Percentiles rank a stretch among this genome's conserved stretches.
Evolutionary conservation across 2,329 filamentous ascomycete species (phyloP).

Genomic region (Cladosporium velox): DNA sequence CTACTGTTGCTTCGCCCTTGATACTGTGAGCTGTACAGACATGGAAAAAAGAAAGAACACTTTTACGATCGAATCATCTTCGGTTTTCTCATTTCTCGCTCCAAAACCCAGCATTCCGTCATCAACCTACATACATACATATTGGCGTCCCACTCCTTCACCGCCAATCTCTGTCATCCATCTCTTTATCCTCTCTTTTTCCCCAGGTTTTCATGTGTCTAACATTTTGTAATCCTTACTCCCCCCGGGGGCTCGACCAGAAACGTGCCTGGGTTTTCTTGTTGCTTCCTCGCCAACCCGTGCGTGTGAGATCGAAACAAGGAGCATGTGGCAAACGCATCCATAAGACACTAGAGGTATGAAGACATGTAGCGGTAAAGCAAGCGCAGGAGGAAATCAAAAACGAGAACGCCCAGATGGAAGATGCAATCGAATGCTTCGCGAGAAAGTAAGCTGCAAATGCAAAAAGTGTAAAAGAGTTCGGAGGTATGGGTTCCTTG

Average conservation of each 20-base stretch:
- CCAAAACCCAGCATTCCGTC: background rate
- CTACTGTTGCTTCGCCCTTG: background rate
- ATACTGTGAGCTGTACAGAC: background rate
- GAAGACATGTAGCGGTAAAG: background rate
- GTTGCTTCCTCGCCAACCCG: background rate
- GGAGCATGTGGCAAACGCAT: background rate
- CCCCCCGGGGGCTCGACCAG: background rate
- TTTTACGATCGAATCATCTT: background rate
- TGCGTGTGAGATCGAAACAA: background rate
- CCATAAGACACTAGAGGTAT: background rate
- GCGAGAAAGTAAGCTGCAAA: background rate
- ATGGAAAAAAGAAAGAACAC: background rate
- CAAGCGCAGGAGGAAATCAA: background rate
- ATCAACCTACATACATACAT: background rate
- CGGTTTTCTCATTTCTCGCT: background rate
- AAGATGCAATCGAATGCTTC: constrained; percentile 7
- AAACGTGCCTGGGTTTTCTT: background rate
- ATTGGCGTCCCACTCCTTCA: background rate
- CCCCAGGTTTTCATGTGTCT: background rate
- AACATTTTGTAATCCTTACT: background rate
- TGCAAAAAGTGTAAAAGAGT: background rate
- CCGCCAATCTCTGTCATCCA: background rate
- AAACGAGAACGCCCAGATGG: constrained; percentile 3
- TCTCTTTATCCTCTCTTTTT: background rate
- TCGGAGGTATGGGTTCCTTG: background rate